Percentiles rank a stretch among this genome's conserved stretches.
Conservation (phyloP, 2,329 filamentous ascomycete species). For the Pseudocercospora fuligena region DNA sequence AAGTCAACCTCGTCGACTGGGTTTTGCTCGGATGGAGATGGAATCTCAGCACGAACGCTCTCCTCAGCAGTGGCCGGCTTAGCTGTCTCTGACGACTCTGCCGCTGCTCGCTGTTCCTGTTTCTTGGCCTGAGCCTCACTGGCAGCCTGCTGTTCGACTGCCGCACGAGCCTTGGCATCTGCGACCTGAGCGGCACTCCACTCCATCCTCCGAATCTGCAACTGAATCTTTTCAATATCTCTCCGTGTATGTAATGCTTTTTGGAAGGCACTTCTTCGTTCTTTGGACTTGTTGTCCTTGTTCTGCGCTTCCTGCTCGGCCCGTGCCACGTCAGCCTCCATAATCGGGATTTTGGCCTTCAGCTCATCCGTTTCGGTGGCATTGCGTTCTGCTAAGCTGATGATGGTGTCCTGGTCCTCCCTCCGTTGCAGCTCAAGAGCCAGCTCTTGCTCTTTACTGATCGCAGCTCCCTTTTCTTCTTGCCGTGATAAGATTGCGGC, state of each 20-base stretch:
- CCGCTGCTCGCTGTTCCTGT: conserved; percentile 4
- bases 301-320: conserved; percentile 10
- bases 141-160: background rate
- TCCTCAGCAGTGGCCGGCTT: background rate
- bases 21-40: background rate
- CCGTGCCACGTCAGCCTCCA: conserved; percentile 16
- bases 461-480: conserved; percentile 42
- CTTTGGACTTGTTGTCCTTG: conserved; percentile 12
- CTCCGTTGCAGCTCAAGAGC: background rate
- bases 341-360: conserved; percentile 21
- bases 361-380: conserved; percentile 27
- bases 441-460: conserved; percentile 28
- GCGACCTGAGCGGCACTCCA: conserved; percentile 26
- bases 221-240: background rate
- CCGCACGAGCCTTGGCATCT: conserved; percentile 15
- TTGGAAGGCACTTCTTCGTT: conserved; percentile 10
- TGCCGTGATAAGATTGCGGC: conserved; percentile 61
- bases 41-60: background rate
- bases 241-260: conserved; percentile 4
- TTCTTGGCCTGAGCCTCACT: conserved; percentile 2
- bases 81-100: background rate
- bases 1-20: conserved; percentile 5
- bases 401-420: conserved; percentile 29
- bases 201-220: conserved; percentile 26
- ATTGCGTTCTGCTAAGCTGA: conserved; percentile 24